Base-by-base conservation (phyloP, 805 yeast genomes). In the Starmerella potacharoeniae region DNA sequence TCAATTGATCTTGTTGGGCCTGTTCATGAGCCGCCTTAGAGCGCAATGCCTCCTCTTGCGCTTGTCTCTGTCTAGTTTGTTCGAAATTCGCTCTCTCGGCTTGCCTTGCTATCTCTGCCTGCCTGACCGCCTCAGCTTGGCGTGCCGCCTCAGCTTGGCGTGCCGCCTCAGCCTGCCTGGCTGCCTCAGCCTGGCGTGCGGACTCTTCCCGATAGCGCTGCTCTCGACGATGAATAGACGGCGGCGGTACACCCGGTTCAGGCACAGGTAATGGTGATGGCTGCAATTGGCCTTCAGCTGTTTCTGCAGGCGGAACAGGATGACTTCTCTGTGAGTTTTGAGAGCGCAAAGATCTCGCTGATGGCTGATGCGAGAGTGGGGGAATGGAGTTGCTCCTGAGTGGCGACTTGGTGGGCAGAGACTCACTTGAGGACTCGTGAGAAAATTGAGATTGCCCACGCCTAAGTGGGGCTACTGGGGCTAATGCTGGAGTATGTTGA, bases 181-280 rank as follows among this genome's bases (percentile, higher is more conserved):
- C 48, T 14, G 48, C 48, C 28, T 44, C 48, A 11, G 48, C 48
- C 30, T 46, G 49, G 9, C 49, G 29, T 31, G 49, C 49, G 34
- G 49, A 6, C 16, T 46, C 49, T 17, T 46, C 49, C n/a, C 39
- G 13, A 22, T 46, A 46, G 4, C 40, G 49, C 17, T 46, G 49
- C 17, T 46, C 49, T 6, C 49, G 49, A 5, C 31, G 31, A 10
- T 34, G 39, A 5, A 46, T 34, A 9, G 42, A 36, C 7, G 36
- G 30, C 13, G 40, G 42, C 22, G 35, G 51, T 9, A 29, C 44
- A 4, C 30, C 31, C 22, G 45, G 33, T n/a, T 37, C 44, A 5
- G 41, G 11, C n/a, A n/a, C 39, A 3, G 31, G 42, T 11, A 22
- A 31, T 14, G 36, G 53, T 2, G 43, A 48, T 31, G 37, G 46